Evolutionary conservation across 2,329 filamentous ascomycete species (phyloP).

Genomic region (Parascedosporium putredinis): DNA sequence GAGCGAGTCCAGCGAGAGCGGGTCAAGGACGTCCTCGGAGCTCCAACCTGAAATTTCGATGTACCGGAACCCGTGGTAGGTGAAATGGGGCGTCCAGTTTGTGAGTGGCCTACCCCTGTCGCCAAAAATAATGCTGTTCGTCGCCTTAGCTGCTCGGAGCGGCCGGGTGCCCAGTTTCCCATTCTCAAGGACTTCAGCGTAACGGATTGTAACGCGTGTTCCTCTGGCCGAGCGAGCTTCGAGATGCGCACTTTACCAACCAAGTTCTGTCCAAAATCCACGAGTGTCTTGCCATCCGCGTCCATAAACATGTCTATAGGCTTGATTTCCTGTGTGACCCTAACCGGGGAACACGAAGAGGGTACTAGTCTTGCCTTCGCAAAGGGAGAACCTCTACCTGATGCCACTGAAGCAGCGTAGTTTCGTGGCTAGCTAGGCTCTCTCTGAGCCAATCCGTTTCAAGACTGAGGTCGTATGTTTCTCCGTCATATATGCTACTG

Average conservation of each 20-base stretch:
- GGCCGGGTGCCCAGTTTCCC: conserved; percentile 29
- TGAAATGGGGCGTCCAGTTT: conserved; percentile 36
- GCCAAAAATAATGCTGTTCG: conserved; percentile 25
- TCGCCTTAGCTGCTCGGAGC: conserved; percentile 30
- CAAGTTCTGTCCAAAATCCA: conserved; percentile 50
- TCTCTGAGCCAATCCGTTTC: conserved; percentile 13
- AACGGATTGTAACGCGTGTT: conserved; percentile 33
- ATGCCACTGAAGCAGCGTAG: not conserved
- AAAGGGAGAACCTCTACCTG: conserved; percentile 22
- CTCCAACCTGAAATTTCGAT: conserved; percentile 36
- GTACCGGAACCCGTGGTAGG: conserved; percentile 44
- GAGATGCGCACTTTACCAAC: conserved; percentile 37
- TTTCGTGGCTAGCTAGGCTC: not conserved
- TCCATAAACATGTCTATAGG: conserved; percentile 17
- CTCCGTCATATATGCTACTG: conserved; percentile 41
- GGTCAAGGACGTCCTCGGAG: conserved; percentile 10
- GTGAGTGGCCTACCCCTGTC: conserved; percentile 11
- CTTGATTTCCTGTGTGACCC: not conserved
- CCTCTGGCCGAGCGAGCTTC: conserved; percentile 23
- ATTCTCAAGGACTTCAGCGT: conserved; percentile 45
- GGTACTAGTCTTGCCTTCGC: conserved; percentile 18
- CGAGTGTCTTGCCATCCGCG: conserved; percentile 31
- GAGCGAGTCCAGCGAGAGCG: conserved; percentile 11
- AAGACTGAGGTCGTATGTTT: conserved; percentile 32
- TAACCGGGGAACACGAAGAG: not conserved